Evolutionary conservation across 805 yeast species (phyloP).

Genomic region (Yamadazyma insecticola): DNA sequence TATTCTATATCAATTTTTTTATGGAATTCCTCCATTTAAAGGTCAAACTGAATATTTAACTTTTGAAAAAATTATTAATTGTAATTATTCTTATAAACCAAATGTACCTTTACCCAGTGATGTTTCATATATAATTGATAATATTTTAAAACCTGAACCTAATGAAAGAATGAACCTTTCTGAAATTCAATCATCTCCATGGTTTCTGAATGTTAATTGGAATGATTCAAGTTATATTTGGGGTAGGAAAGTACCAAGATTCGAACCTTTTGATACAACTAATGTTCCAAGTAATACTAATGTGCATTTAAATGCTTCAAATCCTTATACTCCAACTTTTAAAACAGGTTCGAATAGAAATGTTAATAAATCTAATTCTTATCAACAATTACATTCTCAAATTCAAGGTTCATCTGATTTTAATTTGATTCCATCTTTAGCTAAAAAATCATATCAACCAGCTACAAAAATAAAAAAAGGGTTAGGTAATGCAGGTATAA

Average conservation of each 20-base stretch:
- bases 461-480: slow-evolving; percentile 28
- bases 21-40: slow-evolving; percentile 86
- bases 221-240: slow-evolving; percentile 36
- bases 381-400: slow-evolving; percentile 37
- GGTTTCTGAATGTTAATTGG: slow-evolving; percentile 40
- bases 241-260: slow-evolving; percentile 29
- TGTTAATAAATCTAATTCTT: slow-evolving; percentile 31
- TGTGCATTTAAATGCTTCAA: slow-evolving; percentile 2
- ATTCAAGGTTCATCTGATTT: slow-evolving; percentile 31
- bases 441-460: slow-evolving; percentile 28
- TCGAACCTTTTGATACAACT: slow-evolving; percentile 20
- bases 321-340: slow-evolving; percentile 18
- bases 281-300: slow-evolving; percentile 1
- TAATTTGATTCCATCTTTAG: slow-evolving; percentile 27
- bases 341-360: slow-evolving; percentile 35
- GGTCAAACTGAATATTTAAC: slow-evolving; percentile 82
- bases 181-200: slow-evolving; percentile 27
- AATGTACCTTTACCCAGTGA: slow-evolving; percentile 23
- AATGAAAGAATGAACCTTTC: slow-evolving; percentile 25
- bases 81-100: slow-evolving; percentile 54
- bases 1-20: slow-evolving; percentile 74
- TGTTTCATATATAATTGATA: slow-evolving; percentile 28
- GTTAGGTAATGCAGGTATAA: neutral
- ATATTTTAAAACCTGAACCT: slow-evolving; percentile 29
- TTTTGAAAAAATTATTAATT: slow-evolving; percentile 78